Base-by-base conservation (phyloP, 768 basidiomycete species). In the Boletus reticuloceps region DNA sequence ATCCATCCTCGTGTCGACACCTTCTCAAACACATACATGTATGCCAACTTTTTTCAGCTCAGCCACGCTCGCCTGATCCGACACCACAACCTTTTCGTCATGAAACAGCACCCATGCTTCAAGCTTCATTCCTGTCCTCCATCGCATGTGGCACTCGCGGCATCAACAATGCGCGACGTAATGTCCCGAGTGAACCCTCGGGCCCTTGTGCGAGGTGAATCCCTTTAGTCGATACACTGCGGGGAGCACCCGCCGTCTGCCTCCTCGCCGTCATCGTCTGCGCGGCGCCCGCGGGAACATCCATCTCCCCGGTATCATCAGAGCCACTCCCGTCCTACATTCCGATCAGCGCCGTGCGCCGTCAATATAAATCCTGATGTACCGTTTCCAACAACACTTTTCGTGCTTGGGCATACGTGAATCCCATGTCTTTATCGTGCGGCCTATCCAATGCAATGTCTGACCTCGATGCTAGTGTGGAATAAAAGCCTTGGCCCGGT, bases 151-250 rank as follows among this genome's bases (percentile, higher is more conserved):
- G 40, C 10, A 48, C 22, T 11, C 25, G 56, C 31, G 58, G 53
- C 57, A 63, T 46, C 50, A 79, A 75, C 31, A 92, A 65, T 95
- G 91, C 25, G 91, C 90, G 13, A 95, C 91, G 64, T 97, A 96
- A 63, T 94, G 95, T 1, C 89, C 95, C 0, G 93, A 96, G 67
- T 98, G 96, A 25, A 95, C 93, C 0, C 91, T 94, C 0, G 91
- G 90, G 0, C 96, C 95, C 65, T 97, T 98, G 77, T 99, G 96
- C 47, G 94, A 97, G 64, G 98, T 85, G 75, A 98, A 99, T 10
- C 91, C 94, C 67, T 94, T 90, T 29, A 99, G 81, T 29, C 77
- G 75, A 74, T 92, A 99, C 14, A 74, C 73, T 6, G 86, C 93
- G 1, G 95, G 95, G 0, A 93, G 76, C 3, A 5, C 38, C 45